Conservation (phyloP, 768 basidiomycete species). For the Myochromella boudieri region DNA sequence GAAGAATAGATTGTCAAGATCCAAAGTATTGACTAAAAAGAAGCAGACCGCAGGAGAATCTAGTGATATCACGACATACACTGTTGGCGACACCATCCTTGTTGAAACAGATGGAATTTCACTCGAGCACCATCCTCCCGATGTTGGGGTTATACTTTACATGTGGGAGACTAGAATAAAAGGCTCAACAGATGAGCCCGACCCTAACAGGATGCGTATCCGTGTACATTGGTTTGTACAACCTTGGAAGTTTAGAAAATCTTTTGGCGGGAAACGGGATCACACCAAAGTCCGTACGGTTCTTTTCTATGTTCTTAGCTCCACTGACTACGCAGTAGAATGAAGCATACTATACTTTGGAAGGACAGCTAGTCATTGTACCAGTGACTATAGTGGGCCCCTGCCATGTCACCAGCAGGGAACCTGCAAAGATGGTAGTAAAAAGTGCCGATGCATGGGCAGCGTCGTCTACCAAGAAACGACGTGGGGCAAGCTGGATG, state of each 20-base stretch:
- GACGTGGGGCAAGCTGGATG: conserved; percentile 5
- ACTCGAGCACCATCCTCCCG: conserved; percentile 44
- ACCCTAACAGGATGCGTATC: conserved; percentile 46
- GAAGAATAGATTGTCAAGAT: conserved; percentile 26
- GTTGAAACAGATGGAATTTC: conserved; percentile 48
- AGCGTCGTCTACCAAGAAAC: conserved; percentile 9
- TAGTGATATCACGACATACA: conserved; percentile 31
- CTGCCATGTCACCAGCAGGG: conserved; percentile 45
- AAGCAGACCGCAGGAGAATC: conserved; percentile 16
- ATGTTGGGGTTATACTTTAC: conserved; percentile 67
- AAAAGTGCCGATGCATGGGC: conserved; percentile 13
- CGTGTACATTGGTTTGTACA: conserved; percentile 77
- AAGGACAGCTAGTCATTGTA: conserved; percentile 46
- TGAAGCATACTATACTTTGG: conserved; percentile 70
- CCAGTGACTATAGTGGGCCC: conserved; percentile 51
- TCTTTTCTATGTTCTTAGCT: background rate
- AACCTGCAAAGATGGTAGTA: conserved; percentile 11
- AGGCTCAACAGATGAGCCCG: conserved; percentile 23
- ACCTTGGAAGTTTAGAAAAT: conserved; percentile 63
- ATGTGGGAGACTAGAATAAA: conserved; percentile 59
- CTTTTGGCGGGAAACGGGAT: conserved; percentile 58
- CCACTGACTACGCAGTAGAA: conserved; percentile 46
- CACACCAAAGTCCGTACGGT: conserved; percentile 50
- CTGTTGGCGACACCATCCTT: conserved; percentile 67
- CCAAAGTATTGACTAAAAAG: conserved; percentile 11